Evolutionary conservation across 2,329 filamentous ascomycete genomes (phyloP).

Genomic region (Geosmithia flava): DNA sequence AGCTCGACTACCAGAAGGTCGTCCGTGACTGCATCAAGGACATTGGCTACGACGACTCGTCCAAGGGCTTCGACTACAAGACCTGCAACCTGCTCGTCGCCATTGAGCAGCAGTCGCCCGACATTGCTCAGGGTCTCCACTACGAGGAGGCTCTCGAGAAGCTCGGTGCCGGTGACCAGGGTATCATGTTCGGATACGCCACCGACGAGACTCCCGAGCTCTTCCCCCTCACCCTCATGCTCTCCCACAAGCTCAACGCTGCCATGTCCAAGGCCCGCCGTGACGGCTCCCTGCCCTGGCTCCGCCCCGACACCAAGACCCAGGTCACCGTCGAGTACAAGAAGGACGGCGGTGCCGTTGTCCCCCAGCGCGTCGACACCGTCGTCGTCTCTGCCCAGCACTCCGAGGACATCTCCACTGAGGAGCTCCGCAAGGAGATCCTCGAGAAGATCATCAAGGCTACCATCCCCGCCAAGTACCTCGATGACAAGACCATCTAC

Average conservation of each 20-base stretch:
- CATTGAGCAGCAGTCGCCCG: slow-evolving; percentile 98
- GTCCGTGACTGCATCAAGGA: slow-evolving; percentile 93
- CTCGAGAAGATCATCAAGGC: slow-evolving; percentile 95
- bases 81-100: slow-evolving; percentile 96
- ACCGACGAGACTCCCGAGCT: slow-evolving; percentile 98
- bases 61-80: slow-evolving; percentile 99
- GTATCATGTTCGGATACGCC: slow-evolving; percentile 99
- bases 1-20: slow-evolving; percentile 95
- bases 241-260: slow-evolving; percentile 94
- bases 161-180: slow-evolving; percentile 97
- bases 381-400: slow-evolving; percentile 96
- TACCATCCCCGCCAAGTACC: slow-evolving; percentile 83
- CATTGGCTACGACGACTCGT: slow-evolving; percentile 94
- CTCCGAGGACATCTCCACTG: slow-evolving; percentile 75
- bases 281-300: slow-evolving; percentile 80
- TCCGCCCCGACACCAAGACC: slow-evolving; percentile 98
- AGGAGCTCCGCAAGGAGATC: slow-evolving; percentile 88
- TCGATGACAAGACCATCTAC: slow-evolving; percentile 90
- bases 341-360: slow-evolving; percentile 86
- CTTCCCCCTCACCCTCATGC: slow-evolving; percentile 83
- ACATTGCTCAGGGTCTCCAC: slow-evolving; percentile 98
- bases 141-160: slow-evolving; percentile 96
- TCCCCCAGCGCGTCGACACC: slow-evolving; percentile 88
- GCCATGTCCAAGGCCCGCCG: slow-evolving; percentile 86
- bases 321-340: slow-evolving; percentile 99